Percentiles rank a stretch among this genome's conserved stretches.
These are phyloP conservation scores for Zygotorulaspora danielsina DNA, from an alignment of 805 yeast genomes.

Conservation along the genomic window DNA sequence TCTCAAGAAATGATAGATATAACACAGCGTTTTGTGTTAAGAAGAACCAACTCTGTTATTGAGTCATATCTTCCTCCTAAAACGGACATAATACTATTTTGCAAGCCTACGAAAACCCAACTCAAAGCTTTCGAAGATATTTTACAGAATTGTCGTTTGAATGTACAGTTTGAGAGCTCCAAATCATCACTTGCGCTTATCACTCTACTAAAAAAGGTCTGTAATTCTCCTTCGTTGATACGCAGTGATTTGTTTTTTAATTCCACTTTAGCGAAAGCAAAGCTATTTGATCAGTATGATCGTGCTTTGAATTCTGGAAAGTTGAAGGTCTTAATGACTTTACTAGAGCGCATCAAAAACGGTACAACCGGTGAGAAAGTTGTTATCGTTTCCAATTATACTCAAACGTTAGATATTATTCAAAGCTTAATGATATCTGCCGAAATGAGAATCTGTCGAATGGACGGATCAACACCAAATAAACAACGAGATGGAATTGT, in stretches of 20 bases:
- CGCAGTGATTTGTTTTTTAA: slow-evolving; percentile 41
- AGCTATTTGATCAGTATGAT: slow-evolving; percentile 13
- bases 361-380: slow-evolving; percentile 58
- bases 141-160: slow-evolving; percentile 29
- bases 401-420: slow-evolving; percentile 77
- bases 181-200: slow-evolving; percentile 61
- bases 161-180: slow-evolving; percentile 29
- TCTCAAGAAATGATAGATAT: slow-evolving; percentile 60
- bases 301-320: slow-evolving; percentile 52
- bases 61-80: slow-evolving; percentile 62
- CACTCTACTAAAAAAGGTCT: slow-evolving; percentile 69
- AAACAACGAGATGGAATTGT: slow-evolving; percentile 63
- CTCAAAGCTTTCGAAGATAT: slow-evolving; percentile 50
- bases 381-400: slow-evolving; percentile 82
- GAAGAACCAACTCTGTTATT: slow-evolving; percentile 63
- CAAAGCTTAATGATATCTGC: slow-evolving; percentile 51
- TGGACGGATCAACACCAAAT: slow-evolving; percentile 82
- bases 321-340: slow-evolving; percentile 51
- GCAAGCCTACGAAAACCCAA: slow-evolving; percentile 69
- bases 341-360: slow-evolving; percentile 47
- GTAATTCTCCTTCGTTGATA: slow-evolving; percentile 73
- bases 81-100: slow-evolving; percentile 71
- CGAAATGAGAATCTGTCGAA: slow-evolving; percentile 50
- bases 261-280: slow-evolving; percentile 9
- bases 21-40: slow-evolving; percentile 62